A percentile compares a stretch with the other conserved stretches of the same genome.
phyloP scores from a whole-genome alignment of 2,329 filamentous ascomycete species.

The Aspergillus pseudoviridinutans region DNA sequence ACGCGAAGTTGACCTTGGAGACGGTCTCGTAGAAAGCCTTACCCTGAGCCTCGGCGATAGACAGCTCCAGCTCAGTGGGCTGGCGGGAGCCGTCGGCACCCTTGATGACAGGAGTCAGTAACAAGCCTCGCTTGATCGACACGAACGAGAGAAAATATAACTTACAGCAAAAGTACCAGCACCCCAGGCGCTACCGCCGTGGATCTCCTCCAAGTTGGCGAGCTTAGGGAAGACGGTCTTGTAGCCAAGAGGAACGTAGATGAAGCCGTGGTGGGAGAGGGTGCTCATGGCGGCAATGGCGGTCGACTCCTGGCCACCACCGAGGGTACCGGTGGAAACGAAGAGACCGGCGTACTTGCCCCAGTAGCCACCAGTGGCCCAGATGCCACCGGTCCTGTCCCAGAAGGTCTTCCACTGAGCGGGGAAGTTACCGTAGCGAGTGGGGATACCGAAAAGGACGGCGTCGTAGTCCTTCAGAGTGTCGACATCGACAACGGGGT shows the following conservation, averaged over 20 bases:
- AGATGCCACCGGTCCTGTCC: conserved; percentile 85
- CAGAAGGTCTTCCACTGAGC: conserved; percentile 85
- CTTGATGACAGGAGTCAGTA: conserved; percentile 27
- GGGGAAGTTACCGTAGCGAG: conserved; percentile 94
- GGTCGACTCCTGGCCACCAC: conserved; percentile 92
- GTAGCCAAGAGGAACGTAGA: conserved; percentile 95
- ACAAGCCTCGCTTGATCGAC: neutral
- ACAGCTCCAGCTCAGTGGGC: conserved; percentile 70
- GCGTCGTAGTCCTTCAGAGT: conserved; percentile 74
- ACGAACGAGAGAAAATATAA: conserved; percentile 3
- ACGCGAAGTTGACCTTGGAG: conserved; percentile 65
- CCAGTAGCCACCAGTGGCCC: conserved; percentile 70
- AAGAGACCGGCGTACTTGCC: conserved; percentile 93
- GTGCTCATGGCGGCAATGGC: conserved; percentile 78
- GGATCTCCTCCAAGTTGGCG: conserved; percentile 70
- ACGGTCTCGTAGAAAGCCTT: conserved; percentile 77
- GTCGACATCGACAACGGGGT: conserved; percentile 60
- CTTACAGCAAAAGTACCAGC: conserved; percentile 80
- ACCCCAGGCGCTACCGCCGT: conserved; percentile 87
- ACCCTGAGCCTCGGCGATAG: conserved; percentile 78
- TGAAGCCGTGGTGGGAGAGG: conserved; percentile 86
- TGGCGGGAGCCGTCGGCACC: conserved; percentile 75
- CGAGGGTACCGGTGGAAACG: conserved; percentile 75
- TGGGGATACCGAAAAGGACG: conserved; percentile 91
- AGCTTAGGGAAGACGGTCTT: conserved; percentile 70